Conservation (phyloP, 768 basidiomycete species). For the Asterophora lycoperdoides region DNA sequence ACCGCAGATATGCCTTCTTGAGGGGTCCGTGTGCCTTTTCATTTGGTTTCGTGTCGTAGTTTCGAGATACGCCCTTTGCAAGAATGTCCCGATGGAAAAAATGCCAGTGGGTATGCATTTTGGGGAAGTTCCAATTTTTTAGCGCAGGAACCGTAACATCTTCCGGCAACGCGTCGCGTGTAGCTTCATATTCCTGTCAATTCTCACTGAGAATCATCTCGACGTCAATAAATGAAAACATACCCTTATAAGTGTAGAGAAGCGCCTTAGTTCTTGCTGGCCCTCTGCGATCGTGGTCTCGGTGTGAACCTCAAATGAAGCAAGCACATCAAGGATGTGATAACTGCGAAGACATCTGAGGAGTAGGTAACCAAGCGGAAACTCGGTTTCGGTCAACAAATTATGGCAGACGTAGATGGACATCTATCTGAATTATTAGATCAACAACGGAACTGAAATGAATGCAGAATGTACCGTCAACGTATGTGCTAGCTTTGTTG, state of each 20-base stretch:
- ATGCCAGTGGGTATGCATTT: slow-evolving; percentile 31
- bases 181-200: slow-evolving; percentile 11
- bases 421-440: not conserved
- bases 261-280: slow-evolving; percentile 12
- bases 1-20: slow-evolving; percentile 21
- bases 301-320: slow-evolving; percentile 27
- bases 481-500: not conserved
- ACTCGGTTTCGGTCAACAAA: not conserved
- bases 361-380: slow-evolving; percentile 14
- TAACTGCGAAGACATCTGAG: slow-evolving; percentile 20
- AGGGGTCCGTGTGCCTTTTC: slow-evolving; percentile 28
- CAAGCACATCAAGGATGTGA: slow-evolving; percentile 17
- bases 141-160: not conserved
- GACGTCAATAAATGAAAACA: slow-evolving; percentile 1
- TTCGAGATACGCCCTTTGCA: slow-evolving; percentile 25
- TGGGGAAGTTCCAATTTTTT: slow-evolving; percentile 34
- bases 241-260: slow-evolving; percentile 21
- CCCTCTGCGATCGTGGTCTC: slow-evolving; percentile 25
- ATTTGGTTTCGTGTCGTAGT: slow-evolving; percentile 29
- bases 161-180: not conserved
- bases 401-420: not conserved
- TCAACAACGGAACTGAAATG: not conserved
- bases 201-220: not conserved
- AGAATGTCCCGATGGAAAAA: slow-evolving; percentile 27
- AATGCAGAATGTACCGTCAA: not conserved